Conservation (phyloP, 441 rosid species). For the Aleurites moluccanus region DNA sequence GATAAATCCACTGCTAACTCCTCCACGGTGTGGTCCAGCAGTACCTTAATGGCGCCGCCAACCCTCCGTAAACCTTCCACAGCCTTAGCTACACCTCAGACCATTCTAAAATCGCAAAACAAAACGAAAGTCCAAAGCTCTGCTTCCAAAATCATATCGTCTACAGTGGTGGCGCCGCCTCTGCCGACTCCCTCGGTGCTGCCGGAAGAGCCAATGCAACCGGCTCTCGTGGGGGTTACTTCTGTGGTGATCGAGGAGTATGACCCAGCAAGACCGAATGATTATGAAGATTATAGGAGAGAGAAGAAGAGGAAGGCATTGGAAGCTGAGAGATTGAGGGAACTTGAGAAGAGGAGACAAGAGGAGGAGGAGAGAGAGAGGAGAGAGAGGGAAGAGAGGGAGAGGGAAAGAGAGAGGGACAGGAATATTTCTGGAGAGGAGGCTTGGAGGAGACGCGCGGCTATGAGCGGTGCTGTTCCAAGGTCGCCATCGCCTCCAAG, state of each 20-base stretch:
- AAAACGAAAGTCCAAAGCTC: constrained; percentile 41
- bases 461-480: constrained; percentile 67
- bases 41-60: constrained; percentile 86
- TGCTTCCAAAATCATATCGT: constrained; percentile 24
- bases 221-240: constrained; percentile 76
- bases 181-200: not conserved
- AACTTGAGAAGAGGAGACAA: constrained; percentile 61
- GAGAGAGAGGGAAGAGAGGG: constrained; percentile 48
- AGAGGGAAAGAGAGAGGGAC: constrained; percentile 53
- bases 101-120: constrained; percentile 59
- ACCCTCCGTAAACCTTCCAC: constrained; percentile 89
- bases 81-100: constrained; percentile 56
- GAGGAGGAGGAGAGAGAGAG: constrained; percentile 73
- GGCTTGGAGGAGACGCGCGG: constrained; percentile 93
- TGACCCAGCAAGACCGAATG: constrained; percentile 75
- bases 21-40: constrained; percentile 82
- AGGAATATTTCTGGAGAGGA: constrained; percentile 88
- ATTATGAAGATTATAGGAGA: constrained; percentile 63
- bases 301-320: constrained; percentile 56
- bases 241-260: constrained; percentile 86
- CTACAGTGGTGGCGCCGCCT: constrained; percentile 15
- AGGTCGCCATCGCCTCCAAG: constrained; percentile 77
- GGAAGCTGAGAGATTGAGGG: constrained; percentile 76
- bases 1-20: constrained; percentile 54
- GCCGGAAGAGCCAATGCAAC: constrained; percentile 41